These are phyloP conservation scores for Coccinonectria pachysandricola DNA, from an alignment of 2,329 filamentous ascomycete genomes.

Conservation along the genomic window DNA sequence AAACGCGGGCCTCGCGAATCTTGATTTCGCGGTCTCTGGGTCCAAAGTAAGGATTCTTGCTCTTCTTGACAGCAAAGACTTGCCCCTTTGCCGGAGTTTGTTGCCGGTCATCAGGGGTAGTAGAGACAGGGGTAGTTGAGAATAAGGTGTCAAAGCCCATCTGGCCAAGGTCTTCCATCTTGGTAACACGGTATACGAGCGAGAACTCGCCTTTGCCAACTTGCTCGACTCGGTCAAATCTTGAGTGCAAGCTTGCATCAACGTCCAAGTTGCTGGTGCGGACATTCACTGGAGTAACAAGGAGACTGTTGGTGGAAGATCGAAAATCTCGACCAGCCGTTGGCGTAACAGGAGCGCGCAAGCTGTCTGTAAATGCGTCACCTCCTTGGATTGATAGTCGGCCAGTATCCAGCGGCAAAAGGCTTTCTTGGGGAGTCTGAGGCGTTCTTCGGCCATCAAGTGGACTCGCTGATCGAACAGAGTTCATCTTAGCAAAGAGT, in stretches of 20 bases:
- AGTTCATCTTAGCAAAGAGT: slow-evolving; percentile 40
- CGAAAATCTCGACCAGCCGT: slow-evolving; percentile 49
- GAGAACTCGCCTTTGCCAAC: slow-evolving; percentile 90
- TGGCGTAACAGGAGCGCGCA: slow-evolving; percentile 64
- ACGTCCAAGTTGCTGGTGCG: slow-evolving; percentile 58
- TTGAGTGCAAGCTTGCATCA: slow-evolving; percentile 61
- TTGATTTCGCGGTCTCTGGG: slow-evolving; percentile 71
- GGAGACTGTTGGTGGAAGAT: slow-evolving; percentile 40
- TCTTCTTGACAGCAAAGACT: slow-evolving; percentile 91
- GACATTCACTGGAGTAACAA: slow-evolving; percentile 60
- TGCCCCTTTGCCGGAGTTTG: slow-evolving; percentile 43
- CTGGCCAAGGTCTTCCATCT: slow-evolving; percentile 18
- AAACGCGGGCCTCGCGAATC: slow-evolving; percentile 70
- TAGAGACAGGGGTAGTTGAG: slow-evolving; percentile 37
- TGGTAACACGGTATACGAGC: slow-evolving; percentile 71
- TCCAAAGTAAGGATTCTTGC: slow-evolving; percentile 69
- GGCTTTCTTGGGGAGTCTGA: slow-evolving; percentile 67
- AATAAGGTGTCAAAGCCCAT: slow-evolving; percentile 30
- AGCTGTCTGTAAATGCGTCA: slow-evolving; percentile 26
- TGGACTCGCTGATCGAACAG: slow-evolving; percentile 49
- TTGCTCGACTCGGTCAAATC: slow-evolving; percentile 72
- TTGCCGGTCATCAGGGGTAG: slow-evolving; percentile 37
- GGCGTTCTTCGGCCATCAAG: slow-evolving; percentile 53
- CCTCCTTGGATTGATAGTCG: slow-evolving; percentile 61
- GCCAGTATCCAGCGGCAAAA: slow-evolving; percentile 70